Evolutionary conservation across 2,329 filamentous ascomycete species (phyloP).

Genomic region (Aureobasidium sp.): DNA sequence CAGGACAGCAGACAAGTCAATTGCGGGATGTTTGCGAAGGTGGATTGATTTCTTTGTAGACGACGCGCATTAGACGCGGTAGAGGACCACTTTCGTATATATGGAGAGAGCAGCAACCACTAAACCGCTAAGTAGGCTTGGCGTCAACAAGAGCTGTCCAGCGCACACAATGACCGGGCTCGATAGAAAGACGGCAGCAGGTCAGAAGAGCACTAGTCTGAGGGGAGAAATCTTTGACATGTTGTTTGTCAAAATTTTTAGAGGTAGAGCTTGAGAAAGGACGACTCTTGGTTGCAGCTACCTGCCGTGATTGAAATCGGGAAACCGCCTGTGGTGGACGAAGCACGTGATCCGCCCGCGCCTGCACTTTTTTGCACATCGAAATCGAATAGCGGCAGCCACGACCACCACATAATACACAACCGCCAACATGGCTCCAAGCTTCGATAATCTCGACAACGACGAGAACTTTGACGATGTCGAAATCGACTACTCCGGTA

Average conservation of each 20-base stretch:
- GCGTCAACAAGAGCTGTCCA: background rate
- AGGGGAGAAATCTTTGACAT: background rate
- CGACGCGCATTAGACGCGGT: conserved; percentile 10
- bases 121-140: background rate
- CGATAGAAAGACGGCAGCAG: background rate
- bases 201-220: background rate
- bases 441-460: conserved; percentile 78
- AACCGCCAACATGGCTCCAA: conserved; percentile 69
- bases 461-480: conserved; percentile 90
- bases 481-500: conserved; percentile 82
- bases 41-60: conserved; percentile 2
- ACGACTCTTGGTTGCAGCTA: background rate
- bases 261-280: background rate
- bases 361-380: conserved; percentile 9
- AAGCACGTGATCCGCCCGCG: background rate
- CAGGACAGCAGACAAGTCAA: background rate
- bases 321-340: background rate
- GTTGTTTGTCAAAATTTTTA: background rate
- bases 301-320: background rate
- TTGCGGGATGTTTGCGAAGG: conserved; percentile 4
- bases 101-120: background rate
- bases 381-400: conserved; percentile 3
- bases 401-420: conserved; percentile 4
- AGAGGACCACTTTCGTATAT: conserved; percentile 7
- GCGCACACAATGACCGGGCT: background rate